A percentile compares a stretch with the other conserved stretches of the same genome.
These are phyloP conservation scores for Hanseniaspora jakobsenii DNA, from an alignment of 805 yeast genomes.

Conservation along the genomic window DNA sequence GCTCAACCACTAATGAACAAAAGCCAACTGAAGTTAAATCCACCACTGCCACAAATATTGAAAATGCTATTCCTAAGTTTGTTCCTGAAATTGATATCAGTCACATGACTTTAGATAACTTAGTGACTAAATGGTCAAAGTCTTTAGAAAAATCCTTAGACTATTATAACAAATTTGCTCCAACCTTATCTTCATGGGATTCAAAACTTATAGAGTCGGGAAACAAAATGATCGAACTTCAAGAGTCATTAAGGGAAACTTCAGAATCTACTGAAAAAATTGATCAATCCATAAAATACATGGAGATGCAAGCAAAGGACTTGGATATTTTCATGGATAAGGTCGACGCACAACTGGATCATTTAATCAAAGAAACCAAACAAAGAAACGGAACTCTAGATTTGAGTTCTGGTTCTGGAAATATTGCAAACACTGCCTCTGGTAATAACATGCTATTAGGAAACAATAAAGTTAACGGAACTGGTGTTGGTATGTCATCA, in stretches of 20 bases:
- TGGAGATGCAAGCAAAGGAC: conserved; percentile 87
- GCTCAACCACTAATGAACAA: conserved; percentile 12
- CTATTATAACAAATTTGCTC: conserved; percentile 64
- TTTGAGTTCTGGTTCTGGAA: conserved; percentile 19
- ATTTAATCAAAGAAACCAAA: conserved; percentile 16
- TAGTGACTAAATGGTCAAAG: conserved; percentile 84
- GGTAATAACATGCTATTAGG: no score
- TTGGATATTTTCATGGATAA: conserved; percentile 68
- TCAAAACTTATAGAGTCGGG: conserved; percentile 71
- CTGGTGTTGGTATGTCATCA: no score
- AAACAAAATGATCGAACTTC: conserved; percentile 63
- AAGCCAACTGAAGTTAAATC: conserved; percentile 11
- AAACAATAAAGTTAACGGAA: no score
- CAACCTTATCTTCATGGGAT: conserved; percentile 76
- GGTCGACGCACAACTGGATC: conserved; percentile 40
- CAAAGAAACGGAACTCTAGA: conserved; percentile 8
- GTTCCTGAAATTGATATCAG: conserved; percentile 67
- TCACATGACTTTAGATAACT: conserved; percentile 85
- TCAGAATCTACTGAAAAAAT: conserved; percentile 62
- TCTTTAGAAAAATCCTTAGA: conserved; percentile 63
- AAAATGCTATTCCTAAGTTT: conserved; percentile 34
- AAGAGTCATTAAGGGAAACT: conserved; percentile 13
- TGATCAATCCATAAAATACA: conserved; percentile 75
- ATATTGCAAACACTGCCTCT: no score
- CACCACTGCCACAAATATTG: conserved; percentile 26